Evolutionary conservation across 2,329 filamentous ascomycete genomes (phyloP).

Genomic region (Thielaviopsis populi): DNA sequence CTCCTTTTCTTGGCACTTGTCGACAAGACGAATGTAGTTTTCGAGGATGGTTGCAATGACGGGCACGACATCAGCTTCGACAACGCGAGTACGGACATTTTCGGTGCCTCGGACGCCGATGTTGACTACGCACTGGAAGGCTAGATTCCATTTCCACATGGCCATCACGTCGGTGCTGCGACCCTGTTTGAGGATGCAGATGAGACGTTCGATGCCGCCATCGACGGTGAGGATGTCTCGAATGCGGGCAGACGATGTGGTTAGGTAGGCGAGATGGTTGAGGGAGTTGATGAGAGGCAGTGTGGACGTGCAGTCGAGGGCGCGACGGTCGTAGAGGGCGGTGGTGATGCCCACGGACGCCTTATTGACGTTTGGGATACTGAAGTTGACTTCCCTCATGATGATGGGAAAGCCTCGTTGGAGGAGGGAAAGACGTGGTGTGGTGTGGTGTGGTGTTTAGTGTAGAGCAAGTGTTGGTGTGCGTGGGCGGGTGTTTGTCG

Average conservation of each 20-base stretch:
- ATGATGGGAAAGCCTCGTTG: conserved; percentile 27
- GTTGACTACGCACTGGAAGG: conserved; percentile 97
- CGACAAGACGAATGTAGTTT: conserved; percentile 94
- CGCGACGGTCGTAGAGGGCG: conserved; percentile 90
- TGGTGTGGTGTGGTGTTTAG: not conserved
- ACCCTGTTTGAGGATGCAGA: conserved; percentile 96
- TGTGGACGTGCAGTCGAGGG: conserved; percentile 95
- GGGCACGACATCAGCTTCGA: conserved; percentile 97
- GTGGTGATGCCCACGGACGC: conserved; percentile 97
- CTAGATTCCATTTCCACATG: conserved; percentile 99
- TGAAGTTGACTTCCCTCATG: conserved; percentile 99
- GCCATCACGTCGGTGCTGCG: conserved; percentile 98
- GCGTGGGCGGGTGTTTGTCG: too few relatives aligned
- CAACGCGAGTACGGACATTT: conserved; percentile 80
- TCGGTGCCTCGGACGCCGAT: conserved; percentile 95
- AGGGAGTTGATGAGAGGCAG: conserved; percentile 96
- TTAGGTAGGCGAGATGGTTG: conserved; percentile 96
- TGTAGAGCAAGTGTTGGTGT: too few relatives aligned
- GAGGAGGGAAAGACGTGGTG: not conserved
- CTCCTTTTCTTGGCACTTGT: conserved; percentile 71
- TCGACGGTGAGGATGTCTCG: conserved; percentile 96
- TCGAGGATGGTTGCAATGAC: conserved; percentile 96
- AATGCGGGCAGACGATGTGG: conserved; percentile 92
- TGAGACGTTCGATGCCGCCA: conserved; percentile 89
- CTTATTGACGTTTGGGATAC: conserved; percentile 98